These are phyloP conservation scores for Backusella psychrophila DNA, from an alignment of 192 early-diverging fungal genomes.

Conservation along the genomic window DNA sequence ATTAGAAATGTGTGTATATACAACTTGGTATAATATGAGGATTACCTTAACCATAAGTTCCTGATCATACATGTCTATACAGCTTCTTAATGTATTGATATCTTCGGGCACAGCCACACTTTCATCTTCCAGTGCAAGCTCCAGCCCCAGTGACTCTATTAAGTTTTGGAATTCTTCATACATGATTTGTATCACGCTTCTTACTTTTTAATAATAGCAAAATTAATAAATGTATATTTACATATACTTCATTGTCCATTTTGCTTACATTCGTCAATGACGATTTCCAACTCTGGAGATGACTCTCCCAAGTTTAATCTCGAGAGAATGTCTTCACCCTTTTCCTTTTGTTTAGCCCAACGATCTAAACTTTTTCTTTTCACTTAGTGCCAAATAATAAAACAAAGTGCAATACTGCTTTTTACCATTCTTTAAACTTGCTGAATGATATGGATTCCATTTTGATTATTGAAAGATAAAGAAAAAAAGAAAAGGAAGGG, in stretches of 20 bases:
- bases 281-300: neutral
- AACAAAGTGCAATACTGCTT: neutral
- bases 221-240: neutral
- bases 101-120: neutral
- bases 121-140: neutral
- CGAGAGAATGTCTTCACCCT: neutral
- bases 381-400: neutral
- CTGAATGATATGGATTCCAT: conserved; percentile 9
- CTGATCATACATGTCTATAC: conserved; percentile 18
- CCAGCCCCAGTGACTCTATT: neutral
- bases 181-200: neutral
- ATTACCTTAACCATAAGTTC: conserved; percentile 20
- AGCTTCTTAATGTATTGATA: neutral
- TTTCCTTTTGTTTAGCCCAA: conserved; percentile 12
- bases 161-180: neutral
- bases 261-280: conserved; percentile 11
- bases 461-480: neutral
- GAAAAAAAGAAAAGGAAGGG: neutral
- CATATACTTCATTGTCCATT: neutral
- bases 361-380: conserved; percentile 10
- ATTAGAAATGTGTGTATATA: neutral
- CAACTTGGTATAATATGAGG: neutral
- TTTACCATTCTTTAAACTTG: conserved; percentile 4
- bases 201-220: neutral
- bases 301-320: neutral